Evolutionary conservation across 179 eudicot species (phyloP).

Genomic region (Heliamphora ciliata): DNA sequence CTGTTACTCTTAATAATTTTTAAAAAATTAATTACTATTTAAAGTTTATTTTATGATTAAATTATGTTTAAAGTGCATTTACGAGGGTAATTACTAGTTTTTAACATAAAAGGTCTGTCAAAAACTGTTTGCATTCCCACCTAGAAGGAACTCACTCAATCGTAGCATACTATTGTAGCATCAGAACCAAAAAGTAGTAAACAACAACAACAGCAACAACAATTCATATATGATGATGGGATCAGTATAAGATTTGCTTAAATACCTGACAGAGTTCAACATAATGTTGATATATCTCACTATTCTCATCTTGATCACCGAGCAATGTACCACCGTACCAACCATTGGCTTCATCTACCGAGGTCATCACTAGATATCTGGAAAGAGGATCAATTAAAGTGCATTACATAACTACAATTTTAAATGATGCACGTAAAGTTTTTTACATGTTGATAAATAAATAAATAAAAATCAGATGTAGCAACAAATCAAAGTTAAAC

Average conservation of each 20-base stretch:
- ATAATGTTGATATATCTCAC: constrained; percentile 77
- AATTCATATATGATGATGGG: not conserved
- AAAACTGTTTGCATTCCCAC: too few relatives aligned
- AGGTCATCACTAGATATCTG: constrained; percentile 77
- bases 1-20: too few relatives aligned
- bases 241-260: not conserved
- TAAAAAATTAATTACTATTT: too few relatives aligned
- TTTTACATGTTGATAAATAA: not conserved
- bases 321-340: constrained; percentile 95
- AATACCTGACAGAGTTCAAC: constrained; percentile 77
- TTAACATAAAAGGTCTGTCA: too few relatives aligned
- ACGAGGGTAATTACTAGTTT: too few relatives aligned
- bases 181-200: too few relatives aligned
- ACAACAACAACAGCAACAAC: too few relatives aligned
- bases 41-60: too few relatives aligned
- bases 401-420: not conserved
- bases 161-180: too few relatives aligned
- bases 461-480: not conserved
- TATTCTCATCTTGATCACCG: constrained; percentile 85
- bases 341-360: constrained; percentile 68
- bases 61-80: too few relatives aligned
- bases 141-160: too few relatives aligned
- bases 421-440: not conserved
- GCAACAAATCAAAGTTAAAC: not conserved
- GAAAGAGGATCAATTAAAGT: constrained; percentile 12